phyloP scores from a whole-genome alignment of 2,329 filamentous ascomycete genomes.

The Waltergamsia citrina region DNA sequence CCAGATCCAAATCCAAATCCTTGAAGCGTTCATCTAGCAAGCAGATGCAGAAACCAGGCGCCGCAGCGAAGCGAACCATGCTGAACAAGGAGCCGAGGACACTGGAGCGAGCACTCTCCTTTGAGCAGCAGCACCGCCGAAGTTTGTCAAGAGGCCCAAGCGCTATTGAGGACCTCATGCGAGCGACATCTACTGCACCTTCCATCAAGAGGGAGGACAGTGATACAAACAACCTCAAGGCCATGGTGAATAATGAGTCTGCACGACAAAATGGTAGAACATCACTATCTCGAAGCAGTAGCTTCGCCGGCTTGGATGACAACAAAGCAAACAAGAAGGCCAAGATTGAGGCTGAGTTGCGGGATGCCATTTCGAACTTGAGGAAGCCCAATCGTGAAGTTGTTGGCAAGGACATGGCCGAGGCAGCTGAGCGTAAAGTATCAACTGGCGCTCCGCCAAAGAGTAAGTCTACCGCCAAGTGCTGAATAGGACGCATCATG shows the following conservation, averaged over 20 bases:
- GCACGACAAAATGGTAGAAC: neutral
- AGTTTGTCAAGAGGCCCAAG: constrained; percentile 48
- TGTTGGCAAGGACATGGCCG: constrained; percentile 56
- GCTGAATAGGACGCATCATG: neutral
- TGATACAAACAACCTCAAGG: constrained; percentile 26
- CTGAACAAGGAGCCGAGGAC: constrained; percentile 35
- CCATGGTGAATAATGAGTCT: neutral
- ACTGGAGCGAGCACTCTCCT: constrained; percentile 54
- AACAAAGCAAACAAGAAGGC: constrained; percentile 56
- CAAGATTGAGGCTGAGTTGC: constrained; percentile 58
- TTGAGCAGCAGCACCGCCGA: constrained; percentile 41
- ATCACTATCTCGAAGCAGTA: constrained; percentile 26
- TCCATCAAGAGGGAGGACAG: constrained; percentile 61
- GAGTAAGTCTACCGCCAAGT: constrained; percentile 30
- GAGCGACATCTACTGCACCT: constrained; percentile 49
- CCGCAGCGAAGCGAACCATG: constrained; percentile 37
- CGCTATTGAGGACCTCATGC: constrained; percentile 52
- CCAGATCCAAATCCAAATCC: constrained; percentile 33
- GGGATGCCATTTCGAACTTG: constrained; percentile 63
- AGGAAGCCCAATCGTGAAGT: constrained; percentile 68
- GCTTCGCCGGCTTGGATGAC: constrained; percentile 41
- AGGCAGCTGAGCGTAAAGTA: constrained; percentile 54
- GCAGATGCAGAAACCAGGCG: constrained; percentile 39
- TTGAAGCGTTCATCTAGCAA: constrained; percentile 30
- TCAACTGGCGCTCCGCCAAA: constrained; percentile 31